phyloP scores from a whole-genome alignment of 2,329 filamentous ascomycete species.

The Colletotrichum lupini region DNA sequence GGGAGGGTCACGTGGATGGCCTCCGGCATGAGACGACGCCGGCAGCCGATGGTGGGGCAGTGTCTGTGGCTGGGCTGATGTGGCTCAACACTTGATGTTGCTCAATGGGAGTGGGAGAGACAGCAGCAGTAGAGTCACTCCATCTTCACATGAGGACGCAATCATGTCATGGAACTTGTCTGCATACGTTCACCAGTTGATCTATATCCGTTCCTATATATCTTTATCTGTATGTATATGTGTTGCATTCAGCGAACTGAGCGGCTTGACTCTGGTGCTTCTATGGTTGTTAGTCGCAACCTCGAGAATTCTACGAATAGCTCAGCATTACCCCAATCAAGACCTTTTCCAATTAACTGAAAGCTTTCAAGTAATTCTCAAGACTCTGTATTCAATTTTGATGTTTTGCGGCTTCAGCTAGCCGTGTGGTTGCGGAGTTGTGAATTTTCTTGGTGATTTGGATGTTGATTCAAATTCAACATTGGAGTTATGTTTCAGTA shows the following conservation, averaged over 20 bases:
- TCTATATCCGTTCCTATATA: no score
- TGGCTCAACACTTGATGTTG: neutral
- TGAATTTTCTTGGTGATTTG: neutral
- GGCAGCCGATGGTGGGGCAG: conserved; percentile 20
- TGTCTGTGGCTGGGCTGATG: neutral
- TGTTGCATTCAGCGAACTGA: neutral
- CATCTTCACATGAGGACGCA: neutral
- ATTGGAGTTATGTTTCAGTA: neutral
- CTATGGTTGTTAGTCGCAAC: neutral
- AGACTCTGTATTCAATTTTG: neutral
- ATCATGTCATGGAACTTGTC: neutral
- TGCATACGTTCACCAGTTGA: neutral
- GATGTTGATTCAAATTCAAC: rapidly evolving
- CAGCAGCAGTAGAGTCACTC: neutral
- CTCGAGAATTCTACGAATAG: neutral
- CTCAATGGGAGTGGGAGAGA: neutral
- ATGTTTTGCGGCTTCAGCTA: rapidly evolving
- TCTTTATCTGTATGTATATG: neutral
- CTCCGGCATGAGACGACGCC: conserved; percentile 13
- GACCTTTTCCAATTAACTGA: neutral
- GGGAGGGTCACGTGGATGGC: conserved; percentile 12
- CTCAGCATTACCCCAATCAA: neutral
- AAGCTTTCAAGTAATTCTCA: neutral
- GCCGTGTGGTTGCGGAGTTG: neutral
- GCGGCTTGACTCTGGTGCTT: neutral